phyloP scores from a whole-genome alignment of 169 alveolate species.

The Plasmodium vivax region DNA sequence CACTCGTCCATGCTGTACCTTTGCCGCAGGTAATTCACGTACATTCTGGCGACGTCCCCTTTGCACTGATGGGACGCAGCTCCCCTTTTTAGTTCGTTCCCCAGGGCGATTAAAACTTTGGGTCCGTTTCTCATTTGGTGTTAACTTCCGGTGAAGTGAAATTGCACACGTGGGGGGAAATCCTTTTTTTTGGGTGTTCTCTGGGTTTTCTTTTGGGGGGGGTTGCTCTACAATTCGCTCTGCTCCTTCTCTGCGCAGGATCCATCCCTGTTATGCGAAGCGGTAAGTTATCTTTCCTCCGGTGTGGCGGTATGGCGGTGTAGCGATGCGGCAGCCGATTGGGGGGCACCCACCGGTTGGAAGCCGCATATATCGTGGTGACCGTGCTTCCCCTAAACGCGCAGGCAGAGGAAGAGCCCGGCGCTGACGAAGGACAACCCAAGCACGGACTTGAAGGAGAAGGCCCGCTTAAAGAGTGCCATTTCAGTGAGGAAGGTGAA shows the following conservation, averaged over 20 bases:
- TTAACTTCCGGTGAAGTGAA: neutral
- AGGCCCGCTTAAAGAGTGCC: neutral
- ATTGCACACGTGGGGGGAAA: neutral
- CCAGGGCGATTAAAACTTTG: conserved; percentile 33
- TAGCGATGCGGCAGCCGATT: too few species aligned
- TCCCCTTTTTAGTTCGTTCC: conserved; percentile 50
- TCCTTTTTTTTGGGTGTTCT: neutral
- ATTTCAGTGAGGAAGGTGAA: conserved; percentile 67
- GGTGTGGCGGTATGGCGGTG: too few species aligned
- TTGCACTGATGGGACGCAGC: neutral
- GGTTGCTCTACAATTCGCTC: neutral
- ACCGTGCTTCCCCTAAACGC: neutral
- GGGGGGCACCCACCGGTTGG: too few species aligned
- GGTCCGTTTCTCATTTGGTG: neutral
- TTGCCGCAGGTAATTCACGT: conserved; percentile 10
- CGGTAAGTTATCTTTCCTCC: neutral
- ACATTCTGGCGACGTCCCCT: conserved; percentile 56
- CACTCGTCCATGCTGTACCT: conserved; percentile 61
- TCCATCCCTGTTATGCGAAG: neutral
- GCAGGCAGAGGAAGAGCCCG: conserved; percentile 30
- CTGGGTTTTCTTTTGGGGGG: neutral
- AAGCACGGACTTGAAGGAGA: conserved; percentile 34
- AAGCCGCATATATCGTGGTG: neutral
- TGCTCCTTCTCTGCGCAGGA: neutral
- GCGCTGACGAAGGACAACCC: conserved; percentile 8